A percentile compares a stretch with the other conserved stretches of the same genome.
Evolutionary conservation across 108 stramenopile species (phyloP).

Genomic region (Skeletonema costatum): DNA sequence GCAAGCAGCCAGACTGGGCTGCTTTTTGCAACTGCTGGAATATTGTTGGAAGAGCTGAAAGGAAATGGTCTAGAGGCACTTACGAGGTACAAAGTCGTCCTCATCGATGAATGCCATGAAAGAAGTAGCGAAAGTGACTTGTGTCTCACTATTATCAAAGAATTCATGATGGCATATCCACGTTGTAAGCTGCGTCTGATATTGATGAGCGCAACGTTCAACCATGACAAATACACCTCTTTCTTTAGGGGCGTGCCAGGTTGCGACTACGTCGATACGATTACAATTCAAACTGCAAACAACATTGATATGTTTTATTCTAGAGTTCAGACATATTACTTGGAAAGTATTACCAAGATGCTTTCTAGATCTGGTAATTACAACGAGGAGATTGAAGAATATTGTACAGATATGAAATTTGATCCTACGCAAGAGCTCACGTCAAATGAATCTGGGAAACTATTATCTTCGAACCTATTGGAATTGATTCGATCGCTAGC

Average conservation of each 20-base stretch:
- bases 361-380: neutral
- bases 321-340: conserved; percentile 40
- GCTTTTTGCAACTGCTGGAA: conserved; percentile 49
- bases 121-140: conserved; percentile 45
- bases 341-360: conserved; percentile 39
- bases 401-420: conserved; percentile 17
- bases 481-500: conserved; percentile 15
- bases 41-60: conserved; percentile 50
- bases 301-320: conserved; percentile 31
- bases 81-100: conserved; percentile 37
- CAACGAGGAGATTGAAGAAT: conserved; percentile 4
- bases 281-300: conserved; percentile 47
- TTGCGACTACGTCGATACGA: conserved; percentile 46
- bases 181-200: conserved; percentile 30
- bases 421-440: conserved; percentile 28
- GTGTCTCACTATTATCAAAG: conserved; percentile 32
- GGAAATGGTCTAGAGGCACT: conserved; percentile 42
- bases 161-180: conserved; percentile 42
- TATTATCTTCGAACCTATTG: conserved; percentile 22
- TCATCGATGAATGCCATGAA: conserved; percentile 63
- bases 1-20: conserved; percentile 17
- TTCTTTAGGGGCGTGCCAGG: conserved; percentile 43
- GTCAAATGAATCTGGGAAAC: conserved; percentile 32
- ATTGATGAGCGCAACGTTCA: conserved; percentile 52
- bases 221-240: conserved; percentile 34